Evolutionary conservation across 257 asterid genomes (phyloP), one percentile per base, ranked within the genome.

Genomic region (Solanum pennellii): DNA sequence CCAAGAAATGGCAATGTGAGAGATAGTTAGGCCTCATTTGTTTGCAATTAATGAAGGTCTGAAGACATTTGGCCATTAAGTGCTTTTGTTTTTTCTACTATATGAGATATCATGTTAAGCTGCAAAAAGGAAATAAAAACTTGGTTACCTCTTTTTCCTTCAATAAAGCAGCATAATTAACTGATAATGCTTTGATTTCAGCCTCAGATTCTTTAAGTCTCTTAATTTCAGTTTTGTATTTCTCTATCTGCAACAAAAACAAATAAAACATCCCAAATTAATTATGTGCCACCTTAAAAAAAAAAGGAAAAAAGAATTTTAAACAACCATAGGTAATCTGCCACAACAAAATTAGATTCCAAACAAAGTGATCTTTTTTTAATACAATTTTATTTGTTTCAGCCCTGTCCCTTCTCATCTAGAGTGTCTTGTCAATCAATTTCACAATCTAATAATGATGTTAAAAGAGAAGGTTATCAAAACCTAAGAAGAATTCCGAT

Each of bases 181-280:
- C 95, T 5, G 99, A 96, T 20, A 97, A 82, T 25, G 98, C 99
- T 91, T 95, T 97, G 72, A 97, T 96, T 93, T 97, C 98, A 20
- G 98, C 92, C 93, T 97, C 99, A 15, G 99, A 97, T 86, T 94
- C 99, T 94, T 92, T 96, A 83, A 97, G 98, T 88, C 94, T 96
- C 92, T 91, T 97, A 86, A 96, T 96, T 89, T 96, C 97, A 9
- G 88, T 85, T 92, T 93, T 90, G 92, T 92, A 95, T 60, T 87
- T 95, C 85, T 95, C 94, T 69, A 94, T 92, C 98, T 96, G 92
- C 87, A 37, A 84, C 83, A 73, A 33, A 49, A 49, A 23, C 42
- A 68, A 86, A 65, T 7, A 56, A 49, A 31, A 31, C 68, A 31
- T 49, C 10, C 85, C 85, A 31, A 16, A 47, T 47, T 80, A 18